Conservation (phyloP, 495 filamentous ascomycete genomes). For the Neurospora sp. region DNA sequence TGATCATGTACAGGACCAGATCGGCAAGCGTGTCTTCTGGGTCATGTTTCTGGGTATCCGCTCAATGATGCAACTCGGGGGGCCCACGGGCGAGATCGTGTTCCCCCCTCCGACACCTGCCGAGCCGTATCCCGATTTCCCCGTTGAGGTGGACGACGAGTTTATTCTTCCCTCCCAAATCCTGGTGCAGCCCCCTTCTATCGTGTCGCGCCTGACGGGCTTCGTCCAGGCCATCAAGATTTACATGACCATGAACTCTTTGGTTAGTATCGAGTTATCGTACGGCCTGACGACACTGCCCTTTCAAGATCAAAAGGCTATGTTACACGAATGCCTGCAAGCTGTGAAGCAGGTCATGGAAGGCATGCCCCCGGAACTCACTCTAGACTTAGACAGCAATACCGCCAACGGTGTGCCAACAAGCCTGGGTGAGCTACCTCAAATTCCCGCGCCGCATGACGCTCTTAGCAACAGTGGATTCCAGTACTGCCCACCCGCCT, state of each 20-base stretch:
- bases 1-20: slow-evolving; percentile 66
- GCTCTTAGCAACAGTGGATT: slow-evolving; percentile 2
- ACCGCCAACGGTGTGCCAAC: background rate
- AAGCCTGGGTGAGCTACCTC: background rate
- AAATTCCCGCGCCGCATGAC: slow-evolving; percentile 7
- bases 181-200: slow-evolving; percentile 49
- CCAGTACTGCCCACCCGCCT: slow-evolving; percentile 29
- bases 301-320: slow-evolving; percentile 58
- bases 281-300: slow-evolving; percentile 61
- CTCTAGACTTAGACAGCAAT: slow-evolving; percentile 31
- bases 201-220: slow-evolving; percentile 54
- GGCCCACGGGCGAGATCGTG: slow-evolving; percentile 49
- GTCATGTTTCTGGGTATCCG: slow-evolving; percentile 56
- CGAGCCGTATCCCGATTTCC: slow-evolving; percentile 71
- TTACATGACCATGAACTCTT: slow-evolving; percentile 56
- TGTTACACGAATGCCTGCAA: slow-evolving; percentile 51
- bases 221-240: slow-evolving; percentile 71
- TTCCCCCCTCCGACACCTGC: slow-evolving; percentile 61
- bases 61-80: slow-evolving; percentile 61
- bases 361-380: slow-evolving; percentile 50
- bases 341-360: slow-evolving; percentile 51
- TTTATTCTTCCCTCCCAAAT: slow-evolving; percentile 56
- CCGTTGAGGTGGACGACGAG: slow-evolving; percentile 69
- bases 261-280: slow-evolving; percentile 61
- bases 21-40: slow-evolving; percentile 73